phyloP scores from a whole-genome alignment of 78 protist species.

The Corallochytrium limacisporum region DNA sequence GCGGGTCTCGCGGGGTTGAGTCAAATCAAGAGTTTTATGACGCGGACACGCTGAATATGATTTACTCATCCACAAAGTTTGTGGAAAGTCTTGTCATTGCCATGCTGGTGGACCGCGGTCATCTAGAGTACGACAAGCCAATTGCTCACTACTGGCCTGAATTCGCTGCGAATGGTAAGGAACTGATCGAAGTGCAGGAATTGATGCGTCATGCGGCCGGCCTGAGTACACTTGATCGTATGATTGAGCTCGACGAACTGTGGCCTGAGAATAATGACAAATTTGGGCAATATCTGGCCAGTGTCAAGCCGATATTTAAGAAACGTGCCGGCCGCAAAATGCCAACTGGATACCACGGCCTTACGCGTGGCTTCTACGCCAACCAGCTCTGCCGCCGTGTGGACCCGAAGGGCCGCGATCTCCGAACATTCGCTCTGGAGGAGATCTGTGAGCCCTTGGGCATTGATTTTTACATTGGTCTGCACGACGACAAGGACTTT shows the following conservation, averaged over 20 bases:
- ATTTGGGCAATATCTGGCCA: background rate
- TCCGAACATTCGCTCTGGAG: background rate
- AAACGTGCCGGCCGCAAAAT: background rate
- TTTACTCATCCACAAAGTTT: background rate
- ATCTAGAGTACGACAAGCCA: background rate
- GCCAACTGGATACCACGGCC: background rate
- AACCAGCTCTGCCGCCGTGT: background rate
- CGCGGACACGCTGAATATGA: background rate
- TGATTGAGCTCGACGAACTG: background rate
- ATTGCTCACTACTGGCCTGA: slow-evolving; percentile 8
- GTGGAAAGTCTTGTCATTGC: background rate
- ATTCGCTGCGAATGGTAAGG: background rate
- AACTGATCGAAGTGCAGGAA: background rate
- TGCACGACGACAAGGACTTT: too few species aligned
- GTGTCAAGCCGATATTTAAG: background rate
- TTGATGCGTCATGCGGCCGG: background rate
- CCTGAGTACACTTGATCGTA: background rate
- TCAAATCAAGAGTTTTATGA: too few species aligned
- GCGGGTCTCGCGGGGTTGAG: too few species aligned
- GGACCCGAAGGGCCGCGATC: background rate
- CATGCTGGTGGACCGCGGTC: background rate
- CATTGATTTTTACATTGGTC: background rate
- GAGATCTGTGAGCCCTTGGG: background rate
- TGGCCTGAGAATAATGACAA: background rate
- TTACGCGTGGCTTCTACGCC: background rate